Evolutionary conservation across 208 protist species (phyloP).

Genomic region (Leishmania arabica): DNA sequence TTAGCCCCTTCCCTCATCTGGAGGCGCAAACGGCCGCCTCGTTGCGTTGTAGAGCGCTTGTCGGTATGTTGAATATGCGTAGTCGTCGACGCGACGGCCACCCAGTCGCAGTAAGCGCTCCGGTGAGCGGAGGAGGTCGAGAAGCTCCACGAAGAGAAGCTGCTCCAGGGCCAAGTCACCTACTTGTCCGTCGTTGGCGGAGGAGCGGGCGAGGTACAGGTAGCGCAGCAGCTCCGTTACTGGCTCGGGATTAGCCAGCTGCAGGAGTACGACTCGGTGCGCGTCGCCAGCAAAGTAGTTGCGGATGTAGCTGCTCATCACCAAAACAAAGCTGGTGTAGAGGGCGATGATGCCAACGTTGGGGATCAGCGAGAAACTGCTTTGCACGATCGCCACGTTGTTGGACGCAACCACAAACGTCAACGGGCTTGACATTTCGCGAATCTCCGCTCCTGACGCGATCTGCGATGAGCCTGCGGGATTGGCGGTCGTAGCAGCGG

Average conservation of each 20-base stretch:
- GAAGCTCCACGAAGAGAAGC: conserved; percentile 69
- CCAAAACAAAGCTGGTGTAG: conserved; percentile 81
- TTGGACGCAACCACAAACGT: conserved; percentile 40
- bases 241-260: conserved; percentile 62
- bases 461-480: not conserved
- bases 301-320: conserved; percentile 61
- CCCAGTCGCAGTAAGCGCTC: conserved; percentile 44
- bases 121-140: conserved; percentile 67
- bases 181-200: conserved; percentile 42
- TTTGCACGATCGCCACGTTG: conserved; percentile 37
- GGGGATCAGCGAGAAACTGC: conserved; percentile 50
- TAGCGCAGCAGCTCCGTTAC: conserved; percentile 53
- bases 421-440: conserved; percentile 2
- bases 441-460: not conserved
- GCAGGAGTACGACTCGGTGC: conserved; percentile 46
- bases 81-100: conserved; percentile 60
- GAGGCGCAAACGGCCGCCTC: conserved; percentile 35
- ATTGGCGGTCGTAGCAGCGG: not conserved
- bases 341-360: conserved; percentile 73
- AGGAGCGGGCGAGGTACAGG: conserved; percentile 59
- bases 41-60: conserved; percentile 29
- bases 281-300: conserved; percentile 52
- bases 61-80: conserved; percentile 31
- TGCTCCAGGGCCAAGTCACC: conserved; percentile 64
- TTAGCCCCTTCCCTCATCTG: not conserved